These are phyloP conservation scores for Kuraishia floccosa DNA, from an alignment of 805 yeast genomes.

Conservation along the genomic window DNA sequence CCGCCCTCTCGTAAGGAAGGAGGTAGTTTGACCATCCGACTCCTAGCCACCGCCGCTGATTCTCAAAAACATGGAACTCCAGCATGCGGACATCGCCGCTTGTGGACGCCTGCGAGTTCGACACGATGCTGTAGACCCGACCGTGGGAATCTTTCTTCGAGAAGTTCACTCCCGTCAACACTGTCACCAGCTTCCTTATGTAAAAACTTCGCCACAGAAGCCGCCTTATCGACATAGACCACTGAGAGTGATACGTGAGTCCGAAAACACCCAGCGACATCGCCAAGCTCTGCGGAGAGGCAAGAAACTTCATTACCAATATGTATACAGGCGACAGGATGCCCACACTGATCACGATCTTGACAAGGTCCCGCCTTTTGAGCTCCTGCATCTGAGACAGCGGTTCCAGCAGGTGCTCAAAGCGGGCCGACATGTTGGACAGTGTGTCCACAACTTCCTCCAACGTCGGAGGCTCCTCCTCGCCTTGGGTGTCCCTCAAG, in stretches of 20 bases:
- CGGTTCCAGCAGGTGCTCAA: constrained; percentile 28
- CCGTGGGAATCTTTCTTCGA: background rate
- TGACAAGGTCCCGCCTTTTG: constrained; percentile 14
- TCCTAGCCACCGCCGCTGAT: constrained; percentile 53
- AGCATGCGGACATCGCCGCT: constrained; percentile 28
- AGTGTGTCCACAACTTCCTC: constrained; percentile 39
- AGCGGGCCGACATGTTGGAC: constrained; percentile 31
- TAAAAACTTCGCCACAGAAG: constrained; percentile 39
- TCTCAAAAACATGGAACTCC: constrained; percentile 39
- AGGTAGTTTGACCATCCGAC: constrained; percentile 44
- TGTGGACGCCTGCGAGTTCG: constrained; percentile 1
- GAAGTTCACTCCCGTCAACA: constrained; percentile 27
- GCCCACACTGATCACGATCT: constrained; percentile 18
- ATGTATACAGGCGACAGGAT: constrained; percentile 33
- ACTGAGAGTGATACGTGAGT: constrained; percentile 35
- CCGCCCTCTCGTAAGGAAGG: constrained; percentile 40
- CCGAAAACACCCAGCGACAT: constrained; percentile 24
- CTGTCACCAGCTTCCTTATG: constrained; percentile 22
- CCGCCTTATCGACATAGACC: constrained; percentile 30
- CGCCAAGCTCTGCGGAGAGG: constrained; percentile 21
- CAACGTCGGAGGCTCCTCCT: constrained; percentile 30
- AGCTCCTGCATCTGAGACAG: constrained; percentile 7
- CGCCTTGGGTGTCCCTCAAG: constrained; percentile 21
- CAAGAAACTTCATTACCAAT: constrained; percentile 18
- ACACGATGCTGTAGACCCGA: constrained; percentile 4